Percentiles rank a stretch among this genome's conserved stretches.
phyloP scores from a whole-genome alignment of 495 filamentous ascomycete genomes.

The Lophiostoma macrostomum region DNA sequence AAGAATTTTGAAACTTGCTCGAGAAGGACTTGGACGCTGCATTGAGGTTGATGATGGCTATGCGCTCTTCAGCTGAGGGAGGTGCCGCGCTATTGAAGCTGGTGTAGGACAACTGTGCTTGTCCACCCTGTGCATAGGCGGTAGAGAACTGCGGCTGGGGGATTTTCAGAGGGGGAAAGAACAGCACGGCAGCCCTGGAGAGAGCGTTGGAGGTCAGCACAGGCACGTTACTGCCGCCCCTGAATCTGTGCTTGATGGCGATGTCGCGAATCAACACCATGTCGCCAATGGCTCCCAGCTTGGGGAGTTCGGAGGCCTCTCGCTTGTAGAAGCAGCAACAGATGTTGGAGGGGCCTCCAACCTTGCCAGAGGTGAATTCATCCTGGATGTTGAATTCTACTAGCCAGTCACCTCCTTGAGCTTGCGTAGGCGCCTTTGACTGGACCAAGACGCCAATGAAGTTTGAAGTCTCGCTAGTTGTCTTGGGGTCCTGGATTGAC shows the following conservation, averaged over 20 bases:
- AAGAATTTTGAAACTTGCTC: too few relatives aligned
- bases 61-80: background rate
- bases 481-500: too few relatives aligned
- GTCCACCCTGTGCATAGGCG: background rate
- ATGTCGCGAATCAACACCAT: constrained; percentile 35
- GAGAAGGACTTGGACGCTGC: background rate
- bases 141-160: background rate
- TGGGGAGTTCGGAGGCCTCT: constrained; percentile 20
- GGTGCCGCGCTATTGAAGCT: background rate
- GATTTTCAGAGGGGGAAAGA: background rate
- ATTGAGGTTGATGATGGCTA: background rate
- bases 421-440: background rate
- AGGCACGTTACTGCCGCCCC: background rate
- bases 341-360: background rate
- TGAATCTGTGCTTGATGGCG: constrained; percentile 15
- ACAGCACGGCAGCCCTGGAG: background rate
- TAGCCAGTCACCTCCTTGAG: background rate
- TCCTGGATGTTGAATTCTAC: constrained; percentile 12
- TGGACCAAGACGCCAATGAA: constrained; percentile 27
- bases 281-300: constrained; percentile 32
- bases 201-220: background rate
- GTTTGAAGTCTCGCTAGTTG: constrained; percentile 4
- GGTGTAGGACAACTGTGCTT: background rate
- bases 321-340: background rate
- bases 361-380: background rate